phyloP scores from a whole-genome alignment of 768 basidiomycete species.

The Collybia sp. region DNA sequence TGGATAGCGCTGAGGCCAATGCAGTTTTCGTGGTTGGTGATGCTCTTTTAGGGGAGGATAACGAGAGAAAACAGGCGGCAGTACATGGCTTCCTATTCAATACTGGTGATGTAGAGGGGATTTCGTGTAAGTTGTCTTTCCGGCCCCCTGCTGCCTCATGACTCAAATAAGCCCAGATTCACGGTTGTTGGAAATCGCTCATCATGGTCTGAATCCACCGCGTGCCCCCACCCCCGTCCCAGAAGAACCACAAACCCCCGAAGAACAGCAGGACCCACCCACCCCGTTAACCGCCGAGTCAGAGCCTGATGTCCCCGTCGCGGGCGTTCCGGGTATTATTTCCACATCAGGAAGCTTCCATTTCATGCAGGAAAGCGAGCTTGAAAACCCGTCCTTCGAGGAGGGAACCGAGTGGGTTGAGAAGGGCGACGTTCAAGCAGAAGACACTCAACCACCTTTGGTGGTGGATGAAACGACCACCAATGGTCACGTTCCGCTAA shows the following conservation, averaged over 20 bases:
- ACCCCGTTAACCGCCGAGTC: conserved; percentile 12
- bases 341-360: conserved; percentile 55
- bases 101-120: conserved; percentile 54
- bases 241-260: conserved; percentile 23
- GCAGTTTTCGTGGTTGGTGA: conserved; percentile 51
- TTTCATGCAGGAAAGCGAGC: conserved; percentile 81
- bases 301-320: conserved; percentile 28
- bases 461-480: conserved; percentile 16
- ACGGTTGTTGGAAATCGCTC: conserved; percentile 53
- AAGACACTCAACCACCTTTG: conserved; percentile 7
- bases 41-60: conserved; percentile 52
- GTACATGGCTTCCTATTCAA: conserved; percentile 54
- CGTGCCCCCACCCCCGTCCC: conserved; percentile 32
- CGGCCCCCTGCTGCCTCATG: conserved; percentile 4
- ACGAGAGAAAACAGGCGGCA: conserved; percentile 41
- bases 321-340: conserved; percentile 34
- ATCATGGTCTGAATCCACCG: conserved; percentile 49
- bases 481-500: conserved; percentile 20
- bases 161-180: conserved; percentile 39
- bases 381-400: conserved; percentile 53
- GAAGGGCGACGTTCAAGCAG: conserved; percentile 26
- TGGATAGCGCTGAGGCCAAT: conserved; percentile 47
- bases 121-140: conserved; percentile 51
- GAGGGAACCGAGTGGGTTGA: conserved; percentile 55
- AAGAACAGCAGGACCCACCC: conserved; percentile 18